A percentile compares a stretch with the other conserved stretches of the same genome.
Evolutionary conservation across 805 yeast species (phyloP).

Genomic region (Hanseniaspora meyeri): DNA sequence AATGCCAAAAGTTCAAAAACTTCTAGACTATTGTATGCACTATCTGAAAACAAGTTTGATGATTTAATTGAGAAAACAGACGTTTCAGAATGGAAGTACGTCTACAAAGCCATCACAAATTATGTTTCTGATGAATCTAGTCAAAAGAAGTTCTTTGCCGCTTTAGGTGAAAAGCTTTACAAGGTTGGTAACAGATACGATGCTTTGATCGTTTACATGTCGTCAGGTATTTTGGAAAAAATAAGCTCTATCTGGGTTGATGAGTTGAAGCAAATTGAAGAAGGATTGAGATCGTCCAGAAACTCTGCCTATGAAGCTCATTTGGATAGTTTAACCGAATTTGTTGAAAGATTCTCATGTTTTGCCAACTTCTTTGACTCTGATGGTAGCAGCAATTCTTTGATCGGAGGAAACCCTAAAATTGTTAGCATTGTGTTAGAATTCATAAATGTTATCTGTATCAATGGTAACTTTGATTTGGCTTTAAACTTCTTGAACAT

Average conservation of each 20-base stretch:
- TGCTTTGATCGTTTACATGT: constrained; percentile 66
- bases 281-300: constrained; percentile 27
- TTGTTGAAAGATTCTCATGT: constrained; percentile 72
- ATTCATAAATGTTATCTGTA: constrained; percentile 66
- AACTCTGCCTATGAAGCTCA: constrained; percentile 65
- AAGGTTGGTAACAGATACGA: constrained; percentile 46
- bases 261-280: constrained; percentile 46
- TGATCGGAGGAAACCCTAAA: constrained; percentile 24
- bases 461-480: constrained; percentile 70
- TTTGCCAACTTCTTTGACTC: constrained; percentile 27
- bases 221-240: constrained; percentile 70
- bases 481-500: constrained; percentile 59
- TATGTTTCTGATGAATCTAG: constrained; percentile 37
- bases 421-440: constrained; percentile 52
- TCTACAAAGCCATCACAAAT: constrained; percentile 57
- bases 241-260: constrained; percentile 72
- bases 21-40: constrained; percentile 62
- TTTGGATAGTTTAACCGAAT: constrained; percentile 63
- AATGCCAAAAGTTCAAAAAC: constrained; percentile 38
- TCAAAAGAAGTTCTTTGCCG: constrained; percentile 44
- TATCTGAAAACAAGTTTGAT: constrained; percentile 39
- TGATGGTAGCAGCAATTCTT: constrained; percentile 17
- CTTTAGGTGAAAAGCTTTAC: constrained; percentile 68
- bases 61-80: constrained; percentile 73
- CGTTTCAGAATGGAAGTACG: constrained; percentile 69